Evolutionary conservation across 257 asterid species (phyloP).

Genomic region (Solanum paucissectum): DNA sequence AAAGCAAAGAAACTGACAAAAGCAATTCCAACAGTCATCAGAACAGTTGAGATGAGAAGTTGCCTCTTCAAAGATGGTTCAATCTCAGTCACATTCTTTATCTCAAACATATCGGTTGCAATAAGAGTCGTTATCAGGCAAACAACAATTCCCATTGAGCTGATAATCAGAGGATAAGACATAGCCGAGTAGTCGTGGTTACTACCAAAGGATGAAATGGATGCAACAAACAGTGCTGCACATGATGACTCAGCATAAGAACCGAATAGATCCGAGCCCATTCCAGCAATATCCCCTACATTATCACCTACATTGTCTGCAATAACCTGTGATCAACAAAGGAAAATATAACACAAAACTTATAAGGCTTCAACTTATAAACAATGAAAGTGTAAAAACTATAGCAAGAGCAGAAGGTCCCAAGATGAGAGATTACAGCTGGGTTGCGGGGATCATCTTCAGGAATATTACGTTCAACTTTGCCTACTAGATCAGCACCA

Average conservation of each 20-base stretch:
- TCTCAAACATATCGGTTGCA: not conserved
- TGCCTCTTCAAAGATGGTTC: not conserved
- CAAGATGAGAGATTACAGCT: not conserved
- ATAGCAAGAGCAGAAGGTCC: not conserved
- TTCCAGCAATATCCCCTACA: not conserved
- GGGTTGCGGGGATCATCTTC: not conserved
- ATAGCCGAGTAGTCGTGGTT: not conserved
- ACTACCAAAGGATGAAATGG: not conserved
- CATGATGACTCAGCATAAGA: not conserved
- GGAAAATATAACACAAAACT: not conserved
- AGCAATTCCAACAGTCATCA: not conserved
- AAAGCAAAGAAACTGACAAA: not conserved
- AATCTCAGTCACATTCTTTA: not conserved
- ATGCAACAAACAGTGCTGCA: not conserved
- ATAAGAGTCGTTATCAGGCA: not conserved
- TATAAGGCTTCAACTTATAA: not conserved
- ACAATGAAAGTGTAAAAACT: not conserved
- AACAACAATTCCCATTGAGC: not conserved
- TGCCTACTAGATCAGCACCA: not conserved
- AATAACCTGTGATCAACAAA: not conserved
- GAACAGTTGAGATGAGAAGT: not conserved
- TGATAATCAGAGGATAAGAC: not conserved
- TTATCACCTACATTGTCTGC: not conserved
- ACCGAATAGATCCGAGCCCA: not conserved
- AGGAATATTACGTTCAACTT: not conserved